Evolutionary conservation across 257 asterid species (phyloP), one percentile per base, ranked within the genome.

Genomic region (Plantago elongata): DNA sequence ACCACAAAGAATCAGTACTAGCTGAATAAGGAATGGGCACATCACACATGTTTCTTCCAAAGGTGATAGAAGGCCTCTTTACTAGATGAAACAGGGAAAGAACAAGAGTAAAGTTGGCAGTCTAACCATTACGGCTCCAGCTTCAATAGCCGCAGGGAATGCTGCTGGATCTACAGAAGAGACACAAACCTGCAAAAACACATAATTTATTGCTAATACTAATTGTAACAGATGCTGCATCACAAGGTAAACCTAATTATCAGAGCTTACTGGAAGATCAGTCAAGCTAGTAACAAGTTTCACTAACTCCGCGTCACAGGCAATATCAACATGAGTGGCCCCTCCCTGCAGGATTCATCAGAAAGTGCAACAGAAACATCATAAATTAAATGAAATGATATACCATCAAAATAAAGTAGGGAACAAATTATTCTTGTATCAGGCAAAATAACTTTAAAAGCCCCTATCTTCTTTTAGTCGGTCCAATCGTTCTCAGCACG

Each of bases 291-390:
- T 80, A 2, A 96, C 95, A 22, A 90, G 96, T 62, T 75, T 90
- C 73, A 87, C 96, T 75, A 90, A 77, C 17, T 90, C 95, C 0
- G 84, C 77, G 64, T 90, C 94, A 69, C 98, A 83, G 22, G 98
- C 98, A 62, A 90, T 85, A 71, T 90, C 98, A 40, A 90, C 88
- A 69, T 80, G 96, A 66, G 98, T 90, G 62, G 98, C 98, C 27
- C 98, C 98, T 29, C 98, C 96, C 97, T 90, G 75, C 22, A 37
- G 9, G 16, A 54, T 62, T 38, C 18, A 60, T 18, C 57, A 69
- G 7, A 55, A 57, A 57, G 1, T 13, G 22, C 38, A 51, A 29
- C 0, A 27, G 1, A 45, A 29, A 60, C 15, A 15, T 1, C 34
- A 14, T 60, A n/a, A 57, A 54, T 9, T 49, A 13, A 45, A 27